These are phyloP conservation scores for Kernera saxatilis DNA, from an alignment of 345 rosid genomes.

Conservation along the genomic window DNA sequence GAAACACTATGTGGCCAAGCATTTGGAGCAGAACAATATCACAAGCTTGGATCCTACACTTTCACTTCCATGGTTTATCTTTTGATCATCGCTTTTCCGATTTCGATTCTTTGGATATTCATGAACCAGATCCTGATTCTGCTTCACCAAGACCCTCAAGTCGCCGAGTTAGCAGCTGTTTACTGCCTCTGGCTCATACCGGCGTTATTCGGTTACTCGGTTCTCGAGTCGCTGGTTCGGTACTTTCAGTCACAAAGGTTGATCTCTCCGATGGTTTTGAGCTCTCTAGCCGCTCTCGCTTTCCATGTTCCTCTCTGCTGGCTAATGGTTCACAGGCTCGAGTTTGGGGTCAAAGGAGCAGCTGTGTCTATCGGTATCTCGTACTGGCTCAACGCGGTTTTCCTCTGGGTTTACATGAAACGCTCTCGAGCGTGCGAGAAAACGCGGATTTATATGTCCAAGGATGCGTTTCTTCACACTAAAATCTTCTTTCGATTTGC, in stretches of 20 bases:
- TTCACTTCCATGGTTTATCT: slow-evolving; percentile 21
- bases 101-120: slow-evolving; percentile 31
- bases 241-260: slow-evolving; percentile 26
- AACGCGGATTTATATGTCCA: slow-evolving; percentile 11
- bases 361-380: slow-evolving; percentile 24
- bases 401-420: slow-evolving; percentile 32
- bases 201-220: slow-evolving; percentile 24
- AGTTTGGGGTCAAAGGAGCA: slow-evolving; percentile 28
- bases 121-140: slow-evolving; percentile 21
- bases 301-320: slow-evolving; percentile 29
- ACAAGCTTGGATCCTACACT: slow-evolving; percentile 32
- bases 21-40: slow-evolving; percentile 66
- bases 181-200: slow-evolving; percentile 30
- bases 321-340: slow-evolving; percentile 27
- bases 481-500: slow-evolving; percentile 25
- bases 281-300: slow-evolving; percentile 21
- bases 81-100: slow-evolving; percentile 10
- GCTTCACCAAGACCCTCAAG: slow-evolving; percentile 33
- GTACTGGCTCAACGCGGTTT: slow-evolving; percentile 23
- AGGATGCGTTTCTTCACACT: slow-evolving; percentile 24
- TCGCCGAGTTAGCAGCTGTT: slow-evolving; percentile 18
- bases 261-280: slow-evolving; percentile 30
- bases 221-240: slow-evolving; percentile 28
- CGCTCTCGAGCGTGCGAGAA: not conserved
- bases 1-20: slow-evolving; percentile 92